A percentile compares a stretch with the other conserved stretches of the same genome.
Evolutionary conservation across 2,329 filamentous ascomycete genomes (phyloP).

Genomic region (Metarhizium anisopliae): DNA sequence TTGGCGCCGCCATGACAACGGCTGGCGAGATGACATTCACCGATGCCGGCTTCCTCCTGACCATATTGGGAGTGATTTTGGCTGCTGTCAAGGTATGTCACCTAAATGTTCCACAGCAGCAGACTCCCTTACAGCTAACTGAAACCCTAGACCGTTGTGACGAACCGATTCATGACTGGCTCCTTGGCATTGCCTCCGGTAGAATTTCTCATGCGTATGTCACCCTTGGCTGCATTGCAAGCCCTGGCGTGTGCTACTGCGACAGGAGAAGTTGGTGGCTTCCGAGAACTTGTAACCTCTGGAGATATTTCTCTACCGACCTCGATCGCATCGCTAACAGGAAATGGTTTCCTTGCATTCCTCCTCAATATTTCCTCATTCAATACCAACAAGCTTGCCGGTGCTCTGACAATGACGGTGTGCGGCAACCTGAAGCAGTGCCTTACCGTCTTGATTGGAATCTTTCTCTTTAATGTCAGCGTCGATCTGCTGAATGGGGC

Average conservation of each 20-base stretch:
- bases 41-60: slow-evolving; percentile 45
- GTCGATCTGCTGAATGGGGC: slow-evolving; percentile 45
- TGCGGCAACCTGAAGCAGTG: slow-evolving; percentile 52
- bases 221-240: slow-evolving; percentile 49
- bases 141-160: slow-evolving; percentile 42
- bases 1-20: slow-evolving; percentile 51
- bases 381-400: slow-evolving; percentile 47
- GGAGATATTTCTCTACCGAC: slow-evolving; percentile 26
- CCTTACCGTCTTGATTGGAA: slow-evolving; percentile 44
- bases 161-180: slow-evolving; percentile 57
- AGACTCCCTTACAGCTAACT: background rate
- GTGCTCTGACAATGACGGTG: slow-evolving; percentile 50
- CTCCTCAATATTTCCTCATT: slow-evolving; percentile 49
- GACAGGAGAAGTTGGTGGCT: slow-evolving; percentile 41
- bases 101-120: background rate
- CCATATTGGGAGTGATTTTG: slow-evolving; percentile 43
- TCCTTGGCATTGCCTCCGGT: slow-evolving; percentile 46
- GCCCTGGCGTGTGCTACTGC: slow-evolving; percentile 41
- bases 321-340: slow-evolving; percentile 32
- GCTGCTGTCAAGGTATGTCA: slow-evolving; percentile 42
- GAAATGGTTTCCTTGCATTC: slow-evolving; percentile 46
- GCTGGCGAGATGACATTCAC: slow-evolving; percentile 56
- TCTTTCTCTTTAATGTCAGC: slow-evolving; percentile 41
- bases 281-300: slow-evolving; percentile 26
- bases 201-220: slow-evolving; percentile 55